phyloP scores from a whole-genome alignment of 2,329 filamentous ascomycete genomes.

The Aspergillus oerlinghausenensis region DNA sequence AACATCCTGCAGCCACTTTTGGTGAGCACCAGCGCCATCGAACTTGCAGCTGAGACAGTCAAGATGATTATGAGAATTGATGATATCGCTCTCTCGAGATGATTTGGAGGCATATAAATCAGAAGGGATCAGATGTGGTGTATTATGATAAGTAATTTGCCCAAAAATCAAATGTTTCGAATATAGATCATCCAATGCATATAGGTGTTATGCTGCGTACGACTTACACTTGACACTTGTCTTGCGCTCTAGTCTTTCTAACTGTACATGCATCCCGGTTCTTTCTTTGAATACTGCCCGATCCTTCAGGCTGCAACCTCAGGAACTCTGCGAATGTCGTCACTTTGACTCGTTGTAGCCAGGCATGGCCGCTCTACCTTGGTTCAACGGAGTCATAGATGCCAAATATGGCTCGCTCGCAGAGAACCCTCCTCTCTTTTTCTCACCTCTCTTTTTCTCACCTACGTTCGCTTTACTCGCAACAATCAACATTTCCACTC shows the following conservation, averaged over 20 bases:
- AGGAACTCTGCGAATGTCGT: background rate
- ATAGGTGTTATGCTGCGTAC: background rate
- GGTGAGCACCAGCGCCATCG: conserved; percentile 95
- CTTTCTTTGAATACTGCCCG: background rate
- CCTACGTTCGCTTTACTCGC: background rate
- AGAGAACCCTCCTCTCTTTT: background rate
- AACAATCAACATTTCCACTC: background rate
- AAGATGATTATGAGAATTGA: conserved; percentile 82
- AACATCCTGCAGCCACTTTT: conserved; percentile 94
- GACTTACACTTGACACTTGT: background rate
- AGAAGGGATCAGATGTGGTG: background rate
- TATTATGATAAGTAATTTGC: background rate
- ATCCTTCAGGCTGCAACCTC: background rate
- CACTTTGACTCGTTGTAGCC: background rate
- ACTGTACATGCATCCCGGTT: background rate
- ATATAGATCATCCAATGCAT: background rate
- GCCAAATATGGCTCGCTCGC: background rate
- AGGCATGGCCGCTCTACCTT: background rate
- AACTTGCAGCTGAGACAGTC: conserved; percentile 94
- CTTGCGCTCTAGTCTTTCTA: background rate
- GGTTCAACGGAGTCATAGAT: background rate
- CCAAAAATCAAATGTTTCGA: background rate
- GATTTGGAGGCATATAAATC: conserved; percentile 7
- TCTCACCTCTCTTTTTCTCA: background rate
- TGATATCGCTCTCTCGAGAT: conserved; percentile 56